Conservation (phyloP, 179 eudicot genomes). For the Patellifolia procumbens region DNA sequence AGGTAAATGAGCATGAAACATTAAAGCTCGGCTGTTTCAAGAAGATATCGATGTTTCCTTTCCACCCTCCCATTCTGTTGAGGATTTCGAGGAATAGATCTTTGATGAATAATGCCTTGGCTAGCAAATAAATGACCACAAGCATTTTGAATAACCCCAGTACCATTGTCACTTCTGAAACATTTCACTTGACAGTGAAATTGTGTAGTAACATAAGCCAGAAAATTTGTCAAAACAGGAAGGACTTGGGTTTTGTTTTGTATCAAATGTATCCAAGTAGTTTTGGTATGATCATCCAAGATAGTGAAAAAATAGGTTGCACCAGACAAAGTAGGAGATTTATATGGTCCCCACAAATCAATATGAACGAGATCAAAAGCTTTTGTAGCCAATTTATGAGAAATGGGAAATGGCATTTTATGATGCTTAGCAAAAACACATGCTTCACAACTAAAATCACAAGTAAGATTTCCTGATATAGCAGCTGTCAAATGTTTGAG, state of each 20-base stretch:
- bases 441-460: neutral
- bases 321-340: neutral
- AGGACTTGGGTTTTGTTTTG: neutral
- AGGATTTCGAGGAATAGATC: neutral
- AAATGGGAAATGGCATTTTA: neutral
- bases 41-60: neutral
- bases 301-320: neutral
- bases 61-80: constrained; percentile 7
- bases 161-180: neutral
- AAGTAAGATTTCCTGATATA: accelerated
- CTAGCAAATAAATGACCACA: neutral
- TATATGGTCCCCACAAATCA: constrained; percentile 19
- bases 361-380: neutral
- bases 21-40: no score
- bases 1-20: no score
- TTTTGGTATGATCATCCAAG: neutral
- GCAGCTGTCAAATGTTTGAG: neutral
- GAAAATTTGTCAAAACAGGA: neutral
- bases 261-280: neutral
- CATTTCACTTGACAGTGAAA: neutral
- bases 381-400: neutral
- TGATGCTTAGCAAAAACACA: neutral
- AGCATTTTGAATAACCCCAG: neutral
- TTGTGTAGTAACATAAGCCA: neutral
- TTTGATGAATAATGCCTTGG: neutral